Base-by-base conservation (phyloP, 2,329 filamentous ascomycete species). In the Colletotrichum gloeosporioides region DNA sequence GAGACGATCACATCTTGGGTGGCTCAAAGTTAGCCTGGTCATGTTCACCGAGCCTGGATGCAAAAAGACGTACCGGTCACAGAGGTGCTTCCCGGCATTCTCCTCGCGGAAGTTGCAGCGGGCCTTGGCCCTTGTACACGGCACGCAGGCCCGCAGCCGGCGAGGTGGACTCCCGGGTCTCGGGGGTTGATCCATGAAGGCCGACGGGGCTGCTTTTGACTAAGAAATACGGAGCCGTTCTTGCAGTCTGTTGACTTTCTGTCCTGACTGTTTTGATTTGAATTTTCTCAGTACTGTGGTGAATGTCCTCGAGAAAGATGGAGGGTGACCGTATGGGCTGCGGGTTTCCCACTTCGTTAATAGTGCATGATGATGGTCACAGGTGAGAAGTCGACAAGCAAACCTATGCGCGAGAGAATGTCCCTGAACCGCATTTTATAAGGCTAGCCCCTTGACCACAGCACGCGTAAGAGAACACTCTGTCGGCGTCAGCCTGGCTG, bases 1-100 rank as follows among this genome's bases (percentile, higher is more conserved):
- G 39, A 83, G 69, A 65, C 79, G 75, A 34, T 82, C 77, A 57
- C 82, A 85, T 66, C 79, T 80, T 22, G 8, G 25, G 4, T 25
- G 29, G 15, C 16, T 8, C 25, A 13, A 22, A 18, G 25, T 31
- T 16, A 39, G 53, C n/a, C 25, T n/a, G 31, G n/a, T n/a, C 15
- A 4, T 8, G 13, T n/a, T 31, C 44, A 10, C 15, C 61, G 27
- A 53, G 29, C 31, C 4, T 49, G 22, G 12, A 4, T 44, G 3
- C 8, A 12, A 39, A 8, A 15, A 16, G 12, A 25, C 57, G n/a
- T 64, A 78, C 71, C 77, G 69, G 25, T 75, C 74, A 59, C 76
- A 75, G 22, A 78, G 55, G 68, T 76, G 77, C 13, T 69, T 66
- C 3, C 49, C 27, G 29, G 75, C 49, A 22, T 78, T 78, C 67